Base-by-base conservation (phyloP, 139 green algal species). In the Ettlia oleoabundans region DNA sequence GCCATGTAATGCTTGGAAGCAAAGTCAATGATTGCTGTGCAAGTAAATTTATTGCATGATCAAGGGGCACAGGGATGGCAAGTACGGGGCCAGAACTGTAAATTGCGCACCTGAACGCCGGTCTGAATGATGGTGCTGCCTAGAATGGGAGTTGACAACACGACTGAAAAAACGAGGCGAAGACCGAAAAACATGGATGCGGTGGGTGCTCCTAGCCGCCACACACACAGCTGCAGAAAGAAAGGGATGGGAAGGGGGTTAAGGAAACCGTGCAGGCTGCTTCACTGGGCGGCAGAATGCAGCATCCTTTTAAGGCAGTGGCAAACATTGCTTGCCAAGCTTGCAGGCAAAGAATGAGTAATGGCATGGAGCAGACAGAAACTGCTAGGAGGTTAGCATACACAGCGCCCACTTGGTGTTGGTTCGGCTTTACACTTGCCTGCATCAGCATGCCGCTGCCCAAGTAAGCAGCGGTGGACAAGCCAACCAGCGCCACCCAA, bases 371-470 rank as follows among this genome's bases (percentile, higher is more conserved):
- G 47, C 47, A 58, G 47, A 15, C 47, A 58, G n/a, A n/a, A n/a
- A n/a, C n/a, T n/a, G n/a, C n/a, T n/a, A n/a, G n/a, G n/a, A n/a
- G n/a, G n/a, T n/a, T n/a, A n/a, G n/a, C n/a, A n/a, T n/a, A n/a
- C n/a, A n/a, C n/a, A n/a, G n/a, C n/a, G n/a, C n/a, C n/a, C n/a
- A n/a, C n/a, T n/a, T n/a, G n/a, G n/a, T n/a, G n/a, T n/a, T n/a
- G n/a, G n/a, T n/a, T n/a, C n/a, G n/a, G n/a, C n/a, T n/a, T n/a
- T n/a, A n/a, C n/a, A n/a, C 71, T 10, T 33, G 32, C 72, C 72
- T 80, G 73, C 73, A 80, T 80, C 3, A 67, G 35, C 52, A 67
- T 52, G 51, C 73, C 73, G 37, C 33, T 52, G 53, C 73, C 73
- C 52, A 80, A 35, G 52, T 80, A 80, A 26, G 52, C 52, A 0